Conservation (phyloP, 352 stramenopile species). For the Globisporangium splendens region DNA sequence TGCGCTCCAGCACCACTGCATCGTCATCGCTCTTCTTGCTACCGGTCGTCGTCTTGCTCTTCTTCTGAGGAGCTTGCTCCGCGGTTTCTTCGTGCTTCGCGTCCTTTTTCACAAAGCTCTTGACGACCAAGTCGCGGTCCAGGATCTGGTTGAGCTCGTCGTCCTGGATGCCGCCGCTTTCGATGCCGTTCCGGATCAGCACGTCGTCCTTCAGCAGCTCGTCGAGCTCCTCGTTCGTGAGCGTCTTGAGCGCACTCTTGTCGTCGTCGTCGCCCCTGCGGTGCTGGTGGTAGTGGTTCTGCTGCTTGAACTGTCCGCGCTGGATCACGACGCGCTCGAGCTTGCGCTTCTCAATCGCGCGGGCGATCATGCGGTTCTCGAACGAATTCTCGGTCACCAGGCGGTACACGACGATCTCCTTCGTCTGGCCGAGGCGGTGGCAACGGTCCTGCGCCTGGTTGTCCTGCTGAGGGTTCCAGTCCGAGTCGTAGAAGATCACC, state of each 20-base stretch:
- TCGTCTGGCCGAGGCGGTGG: conserved; percentile 89
- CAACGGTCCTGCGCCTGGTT: conserved; percentile 90
- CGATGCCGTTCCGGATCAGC: conserved; percentile 60
- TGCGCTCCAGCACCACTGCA: conserved; percentile 35
- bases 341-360: conserved; percentile 90
- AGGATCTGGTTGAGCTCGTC: conserved; percentile 63
- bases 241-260: conserved; percentile 21
- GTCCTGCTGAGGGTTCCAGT: conserved; percentile 99
- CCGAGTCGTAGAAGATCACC: conserved; percentile 97
- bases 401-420: conserved; percentile 90
- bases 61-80: not conserved
- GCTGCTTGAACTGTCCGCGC: conserved; percentile 74
- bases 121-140: conserved; percentile 66
- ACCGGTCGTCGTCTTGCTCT: not conserved
- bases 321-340: conserved; percentile 89
- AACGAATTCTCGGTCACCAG: conserved; percentile 93
- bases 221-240: conserved; percentile 77
- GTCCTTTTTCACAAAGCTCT: conserved; percentile 63
- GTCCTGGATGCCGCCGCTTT: conserved; percentile 68
- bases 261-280: conserved; percentile 15
- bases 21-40: conserved; percentile 9
- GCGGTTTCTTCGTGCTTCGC: conserved; percentile 13
- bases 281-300: conserved; percentile 19
- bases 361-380: conserved; percentile 93
- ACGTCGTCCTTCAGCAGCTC: conserved; percentile 74